phyloP scores from a whole-genome alignment of 1,139 yeast species.

The Yamadazyma aaseri region DNA sequence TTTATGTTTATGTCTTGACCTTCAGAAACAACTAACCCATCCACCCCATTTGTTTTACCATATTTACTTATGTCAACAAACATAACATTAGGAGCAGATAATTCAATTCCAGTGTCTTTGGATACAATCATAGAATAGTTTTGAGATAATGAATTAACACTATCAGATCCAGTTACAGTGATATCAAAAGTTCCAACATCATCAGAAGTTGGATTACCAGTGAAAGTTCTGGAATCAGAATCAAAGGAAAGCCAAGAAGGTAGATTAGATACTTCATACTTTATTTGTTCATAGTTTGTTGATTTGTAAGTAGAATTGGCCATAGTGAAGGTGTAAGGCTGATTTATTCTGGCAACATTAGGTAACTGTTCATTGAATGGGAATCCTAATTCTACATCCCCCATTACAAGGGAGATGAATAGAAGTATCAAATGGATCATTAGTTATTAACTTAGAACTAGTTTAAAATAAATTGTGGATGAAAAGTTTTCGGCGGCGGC shows the following conservation, averaged over 20 bases:
- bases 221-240: conserved; percentile 52
- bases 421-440: conserved; percentile 10
- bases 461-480: neutral
- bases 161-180: conserved; percentile 65
- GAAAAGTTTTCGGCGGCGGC: conserved; percentile 2
- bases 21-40: conserved; percentile 73
- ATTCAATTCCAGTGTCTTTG: conserved; percentile 48
- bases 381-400: conserved; percentile 58
- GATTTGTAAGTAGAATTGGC: conserved; percentile 72
- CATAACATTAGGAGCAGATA: conserved; percentile 38
- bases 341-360: conserved; percentile 74
- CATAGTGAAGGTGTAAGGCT: conserved; percentile 63
- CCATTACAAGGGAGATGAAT: conserved; percentile 10
- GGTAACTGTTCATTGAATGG: conserved; percentile 85
- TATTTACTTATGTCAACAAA: conserved; percentile 50
- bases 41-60: conserved; percentile 70
- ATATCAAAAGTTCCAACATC: conserved; percentile 47
- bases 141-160: conserved; percentile 44
- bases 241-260: conserved; percentile 86
- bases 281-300: conserved; percentile 39
- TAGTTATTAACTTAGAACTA: neutral
- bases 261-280: conserved; percentile 54
- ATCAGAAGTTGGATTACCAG: conserved; percentile 62
- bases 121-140: conserved; percentile 63
- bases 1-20: conserved; percentile 61